Conservation (phyloP, 192 early-diverging fungal genomes). For the Podila horticola region DNA sequence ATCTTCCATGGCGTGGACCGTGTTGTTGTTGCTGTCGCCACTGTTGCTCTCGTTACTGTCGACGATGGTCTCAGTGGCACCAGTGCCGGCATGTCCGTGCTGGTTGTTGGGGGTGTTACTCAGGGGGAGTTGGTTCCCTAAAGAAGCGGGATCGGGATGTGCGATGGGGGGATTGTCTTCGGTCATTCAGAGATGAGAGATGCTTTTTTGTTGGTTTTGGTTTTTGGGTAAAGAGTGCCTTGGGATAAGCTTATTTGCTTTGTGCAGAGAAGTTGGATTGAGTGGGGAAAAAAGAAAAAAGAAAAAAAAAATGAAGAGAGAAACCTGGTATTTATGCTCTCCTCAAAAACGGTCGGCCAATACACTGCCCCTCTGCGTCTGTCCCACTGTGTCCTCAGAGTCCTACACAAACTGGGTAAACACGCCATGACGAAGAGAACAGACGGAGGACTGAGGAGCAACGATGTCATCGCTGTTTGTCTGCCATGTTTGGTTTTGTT, state of each 20-base stretch:
- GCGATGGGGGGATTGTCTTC: slow-evolving; percentile 24
- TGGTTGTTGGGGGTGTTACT: slow-evolving; percentile 4
- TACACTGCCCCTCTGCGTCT: too few relatives aligned
- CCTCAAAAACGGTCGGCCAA: background rate
- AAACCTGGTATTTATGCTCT: background rate
- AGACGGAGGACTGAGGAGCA: too few relatives aligned
- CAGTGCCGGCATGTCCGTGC: background rate
- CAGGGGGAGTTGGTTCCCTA: slow-evolving; percentile 26
- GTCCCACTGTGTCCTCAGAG: too few relatives aligned
- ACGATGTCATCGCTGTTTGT: too few relatives aligned
- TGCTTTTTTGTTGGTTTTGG: background rate
- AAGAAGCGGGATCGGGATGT: slow-evolving; percentile 8
- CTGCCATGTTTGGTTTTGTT: too few relatives aligned
- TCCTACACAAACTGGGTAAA: too few relatives aligned
- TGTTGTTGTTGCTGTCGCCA: slow-evolving; percentile 3
- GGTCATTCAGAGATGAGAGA: slow-evolving; percentile 19
- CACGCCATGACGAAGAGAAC: too few relatives aligned
- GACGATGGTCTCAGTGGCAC: background rate
- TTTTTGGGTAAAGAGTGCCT: background rate
- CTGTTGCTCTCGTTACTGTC: background rate
- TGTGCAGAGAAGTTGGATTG: background rate
- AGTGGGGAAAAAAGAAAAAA: background rate
- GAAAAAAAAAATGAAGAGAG: background rate
- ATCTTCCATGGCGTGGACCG: background rate
- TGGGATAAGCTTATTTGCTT: background rate